Base-by-base conservation (phyloP, 768 basidiomycete genomes). In the Agaricus sinodeliciosus region DNA sequence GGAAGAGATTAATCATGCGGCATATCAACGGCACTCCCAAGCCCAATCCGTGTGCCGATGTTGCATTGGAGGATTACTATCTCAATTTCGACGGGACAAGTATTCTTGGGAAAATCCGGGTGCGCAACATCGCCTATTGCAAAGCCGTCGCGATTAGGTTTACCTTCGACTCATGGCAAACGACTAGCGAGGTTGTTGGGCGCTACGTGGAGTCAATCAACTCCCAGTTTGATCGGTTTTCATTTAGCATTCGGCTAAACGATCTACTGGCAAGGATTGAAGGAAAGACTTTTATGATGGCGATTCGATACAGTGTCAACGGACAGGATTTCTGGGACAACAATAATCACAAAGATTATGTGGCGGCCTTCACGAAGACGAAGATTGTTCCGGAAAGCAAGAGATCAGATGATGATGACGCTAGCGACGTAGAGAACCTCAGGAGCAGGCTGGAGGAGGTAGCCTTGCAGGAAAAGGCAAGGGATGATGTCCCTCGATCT, bases 91-190 rank as follows among this genome's bases (percentile, higher is more conserved):
- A 81, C 55, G 72, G 72, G 31, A 69, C 69, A 31, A 74, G 72
- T 51, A 76, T 97, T 48, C 66, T 76, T n/a, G 95, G 95, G 22
- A 73, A 72, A 37, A 78, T 92, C 41, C 80, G 83, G 43, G 89
- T 95, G 54, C 78, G 83, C 60, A 97, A 98, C 65, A 64, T 97
- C 46, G 82, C 91, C 6, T 98, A 83, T 69, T 76, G 87, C 61
- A 98, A 97, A 71, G 80, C 81, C 75, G 77, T 98, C 48, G 87
- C 84, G 7, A 81, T 93, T 22, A 82, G 95, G 26, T 98, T 96
- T 68, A 97, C 95, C 1, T 79, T 94, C 60, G 95, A 98, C 65
- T 77, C 75, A 59, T 98, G 95, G 95, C 91, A 93, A 67, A 99
- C 95, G 43, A 94, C 91, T 54, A 89, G 86, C 66, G 95, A 98